Conservation (phyloP, 2,329 filamentous ascomycete species). For the Penicillium sp. region DNA sequence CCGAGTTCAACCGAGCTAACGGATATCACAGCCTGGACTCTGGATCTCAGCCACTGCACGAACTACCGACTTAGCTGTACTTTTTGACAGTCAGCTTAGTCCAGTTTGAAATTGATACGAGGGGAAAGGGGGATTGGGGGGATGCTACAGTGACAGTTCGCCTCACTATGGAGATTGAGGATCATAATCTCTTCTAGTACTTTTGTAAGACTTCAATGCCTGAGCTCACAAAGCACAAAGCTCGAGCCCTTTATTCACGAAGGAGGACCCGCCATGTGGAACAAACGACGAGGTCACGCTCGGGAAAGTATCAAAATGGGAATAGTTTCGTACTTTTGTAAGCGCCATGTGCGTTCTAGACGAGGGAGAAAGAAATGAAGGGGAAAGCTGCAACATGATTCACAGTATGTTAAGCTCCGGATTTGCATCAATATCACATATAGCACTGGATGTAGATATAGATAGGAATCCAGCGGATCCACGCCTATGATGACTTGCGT, state of each 20-base stretch:
- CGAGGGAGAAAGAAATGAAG: not conserved
- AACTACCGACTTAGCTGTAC: not conserved
- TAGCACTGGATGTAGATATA: not conserved
- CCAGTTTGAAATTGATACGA: not conserved
- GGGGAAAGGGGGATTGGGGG: not conserved
- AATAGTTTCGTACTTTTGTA: constrained; percentile 20
- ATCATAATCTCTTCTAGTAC: not conserved
- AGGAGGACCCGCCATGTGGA: constrained; percentile 1
- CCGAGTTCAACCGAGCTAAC: not conserved
- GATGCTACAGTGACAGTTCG: not conserved
- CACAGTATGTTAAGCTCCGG: not conserved
- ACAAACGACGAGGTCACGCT: constrained; percentile 1
- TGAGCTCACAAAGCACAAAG: not conserved
- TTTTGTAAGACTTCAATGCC: not conserved
- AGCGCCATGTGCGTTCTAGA: not conserved
- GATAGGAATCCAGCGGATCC: not conserved
- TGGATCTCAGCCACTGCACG: not conserved
- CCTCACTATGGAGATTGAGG: not conserved
- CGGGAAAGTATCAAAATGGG: constrained; percentile 5
- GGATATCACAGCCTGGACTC: not conserved
- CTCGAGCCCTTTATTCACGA: not conserved
- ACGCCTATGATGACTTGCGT: constrained; percentile 10
- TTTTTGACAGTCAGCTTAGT: constrained; percentile 1
- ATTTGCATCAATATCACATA: not conserved
- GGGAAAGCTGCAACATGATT: not conserved